Evolutionary conservation across 768 basidiomycete genomes (phyloP), one percentile per base, ranked within the genome.

Genomic region (Amanita muscaria): DNA sequence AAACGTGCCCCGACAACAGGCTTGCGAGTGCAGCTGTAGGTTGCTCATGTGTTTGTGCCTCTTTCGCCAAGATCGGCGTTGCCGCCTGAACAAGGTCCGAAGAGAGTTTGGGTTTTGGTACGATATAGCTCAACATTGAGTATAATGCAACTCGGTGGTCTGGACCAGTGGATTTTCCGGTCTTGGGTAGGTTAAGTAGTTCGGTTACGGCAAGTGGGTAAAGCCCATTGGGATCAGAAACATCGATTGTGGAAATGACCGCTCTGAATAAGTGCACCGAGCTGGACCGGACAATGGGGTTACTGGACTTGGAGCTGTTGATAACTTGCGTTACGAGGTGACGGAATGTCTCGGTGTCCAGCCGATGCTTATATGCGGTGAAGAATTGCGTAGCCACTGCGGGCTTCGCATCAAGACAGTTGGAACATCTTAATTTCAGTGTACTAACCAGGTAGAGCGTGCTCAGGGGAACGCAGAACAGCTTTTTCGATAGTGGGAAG

Each of bases 111-210:
- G 53, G 32, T 4, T 74, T 75, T 2, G 81, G 69, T 0, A 66
- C 61, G 1, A 91, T 49, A 40, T 56, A 56, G 2, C 70, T 63
- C 1, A 91, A 69, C 80, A 98, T 89, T 1, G 77, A 72, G 63
- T 89, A 93, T 7, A 98, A 67, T 0, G 83, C 69, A 4, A 80
- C 60, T 14, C 93, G 80, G 58, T 98, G 91, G 45, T 94, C 94
- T 2, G 86, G 74, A 1, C 90, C 89, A 1, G 81, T 66, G 0
- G 91, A 88, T 68, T 96, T 99, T 18, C 89, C 86, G 0, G 80
- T 62, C 53, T 83, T 81, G 2, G 90, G 86, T 29, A 29, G 27
- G n/a, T 67, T 64, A 8, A 91, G 64, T 4, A 91, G 60, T 50
- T 94, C 89, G 7, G 67, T 67, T 2, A 80, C 71, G 9, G 79